Conservation (phyloP, 495 filamentous ascomycete genomes). For the Tuber melanosporum region DNA sequence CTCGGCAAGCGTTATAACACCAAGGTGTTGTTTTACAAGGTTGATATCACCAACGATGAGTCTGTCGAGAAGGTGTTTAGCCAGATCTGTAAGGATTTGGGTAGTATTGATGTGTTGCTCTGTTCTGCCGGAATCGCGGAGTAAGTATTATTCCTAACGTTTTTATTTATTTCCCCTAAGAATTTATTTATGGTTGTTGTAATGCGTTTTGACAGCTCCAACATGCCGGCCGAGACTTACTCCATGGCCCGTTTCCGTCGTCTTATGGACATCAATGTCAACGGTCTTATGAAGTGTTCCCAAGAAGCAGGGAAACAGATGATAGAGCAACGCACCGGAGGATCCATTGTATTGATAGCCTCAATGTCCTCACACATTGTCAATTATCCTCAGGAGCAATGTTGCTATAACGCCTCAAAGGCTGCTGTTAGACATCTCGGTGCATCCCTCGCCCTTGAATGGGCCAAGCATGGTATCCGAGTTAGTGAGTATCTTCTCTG, state of each 20-base stretch:
- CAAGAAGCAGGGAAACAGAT: constrained; percentile 59
- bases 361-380: constrained; percentile 70
- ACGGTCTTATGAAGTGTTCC: constrained; percentile 60
- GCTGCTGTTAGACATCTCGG: constrained; percentile 70
- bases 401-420: constrained; percentile 72
- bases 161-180: not conserved
- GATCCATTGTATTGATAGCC: constrained; percentile 64
- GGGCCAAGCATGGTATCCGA: constrained; percentile 65
- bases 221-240: constrained; percentile 56
- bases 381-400: constrained; percentile 72
- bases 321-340: constrained; percentile 55
- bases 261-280: constrained; percentile 69
- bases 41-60: constrained; percentile 64
- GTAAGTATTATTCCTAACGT: constrained; percentile 43
- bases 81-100: constrained; percentile 51
- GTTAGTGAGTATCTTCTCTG: constrained; percentile 47
- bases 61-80: constrained; percentile 51
- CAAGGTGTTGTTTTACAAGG: constrained; percentile 65
- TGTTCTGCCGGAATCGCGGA: constrained; percentile 81
- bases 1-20: constrained; percentile 58
- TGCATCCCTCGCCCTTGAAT: constrained; percentile 68
- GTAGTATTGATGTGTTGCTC: constrained; percentile 63
- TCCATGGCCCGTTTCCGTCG: constrained; percentile 55
- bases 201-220: constrained; percentile 45
- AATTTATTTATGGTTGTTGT: constrained; percentile 3